Evolutionary conservation across 2,329 filamentous ascomycete species (phyloP).

Genomic region (Colletotrichum sp.): DNA sequence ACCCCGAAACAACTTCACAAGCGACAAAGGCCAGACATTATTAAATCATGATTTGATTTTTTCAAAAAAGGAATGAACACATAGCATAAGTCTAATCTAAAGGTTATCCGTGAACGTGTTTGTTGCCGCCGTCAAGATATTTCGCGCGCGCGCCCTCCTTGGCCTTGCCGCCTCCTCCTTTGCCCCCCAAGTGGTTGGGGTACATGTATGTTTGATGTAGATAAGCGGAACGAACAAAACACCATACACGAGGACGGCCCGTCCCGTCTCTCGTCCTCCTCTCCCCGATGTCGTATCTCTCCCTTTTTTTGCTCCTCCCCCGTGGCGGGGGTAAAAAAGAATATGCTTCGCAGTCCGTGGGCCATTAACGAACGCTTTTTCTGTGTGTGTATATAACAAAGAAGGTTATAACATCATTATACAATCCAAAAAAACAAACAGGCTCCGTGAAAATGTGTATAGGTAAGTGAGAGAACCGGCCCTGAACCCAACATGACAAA

Average conservation of each 20-base stretch:
- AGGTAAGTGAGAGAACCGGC: conserved; percentile 12
- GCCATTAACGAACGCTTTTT: conserved; percentile 10
- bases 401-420: conserved; percentile 19
- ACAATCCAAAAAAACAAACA: conserved; percentile 10
- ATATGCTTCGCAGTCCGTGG: conserved; percentile 3
- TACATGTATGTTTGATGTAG: not conserved
- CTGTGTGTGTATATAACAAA: conserved; percentile 1
- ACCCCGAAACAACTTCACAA: too few species aligned
- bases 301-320: not conserved
- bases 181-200: not conserved
- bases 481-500: conserved; percentile 14
- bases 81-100: not conserved
- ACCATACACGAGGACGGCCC: not conserved
- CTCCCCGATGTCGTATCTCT: not conserved
- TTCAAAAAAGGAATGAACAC: not conserved
- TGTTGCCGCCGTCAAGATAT: not conserved
- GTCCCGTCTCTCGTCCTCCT: not conserved
- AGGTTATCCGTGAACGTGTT: not conserved
- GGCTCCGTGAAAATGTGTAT: conserved; percentile 4
- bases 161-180: not conserved
- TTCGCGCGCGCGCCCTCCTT: not conserved
- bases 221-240: not conserved
- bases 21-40: not conserved
- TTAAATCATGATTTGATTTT: not conserved
- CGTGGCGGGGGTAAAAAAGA: not conserved